Evolutionary conservation across 768 basidiomycete genomes (phyloP).

Genomic region (Lentinula sp.): DNA sequence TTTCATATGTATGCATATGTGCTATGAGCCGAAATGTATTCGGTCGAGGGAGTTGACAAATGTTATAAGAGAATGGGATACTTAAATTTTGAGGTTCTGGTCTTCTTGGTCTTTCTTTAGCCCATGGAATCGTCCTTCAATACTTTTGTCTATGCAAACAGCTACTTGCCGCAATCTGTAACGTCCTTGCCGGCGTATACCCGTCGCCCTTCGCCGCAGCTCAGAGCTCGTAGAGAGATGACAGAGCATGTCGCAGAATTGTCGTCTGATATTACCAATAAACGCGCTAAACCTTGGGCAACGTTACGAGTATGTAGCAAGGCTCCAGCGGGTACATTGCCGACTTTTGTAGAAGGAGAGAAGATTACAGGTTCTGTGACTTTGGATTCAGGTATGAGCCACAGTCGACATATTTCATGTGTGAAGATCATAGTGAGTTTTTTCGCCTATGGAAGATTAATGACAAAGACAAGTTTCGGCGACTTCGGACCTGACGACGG

Average conservation of each 20-base stretch:
- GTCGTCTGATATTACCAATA: background rate
- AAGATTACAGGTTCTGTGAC: conserved; percentile 27
- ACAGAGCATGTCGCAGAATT: conserved; percentile 1
- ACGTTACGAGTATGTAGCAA: conserved; percentile 40
- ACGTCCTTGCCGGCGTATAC: conserved; percentile 1
- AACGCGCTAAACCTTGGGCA: conserved; percentile 26
- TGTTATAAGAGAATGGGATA: background rate
- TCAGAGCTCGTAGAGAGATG: background rate
- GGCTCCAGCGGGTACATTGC: conserved; percentile 26
- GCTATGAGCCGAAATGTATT: background rate
- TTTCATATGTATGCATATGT: background rate
- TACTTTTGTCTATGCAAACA: background rate
- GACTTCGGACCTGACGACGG: background rate
- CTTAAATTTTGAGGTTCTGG: background rate
- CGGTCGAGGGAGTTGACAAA: background rate
- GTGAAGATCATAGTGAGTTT: conserved; percentile 41
- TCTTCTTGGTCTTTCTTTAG: background rate
- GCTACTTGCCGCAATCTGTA: conserved; percentile 1
- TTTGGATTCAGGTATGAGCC: conserved; percentile 21
- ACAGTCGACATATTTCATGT: conserved; percentile 38
- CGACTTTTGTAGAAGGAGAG: conserved; percentile 28
- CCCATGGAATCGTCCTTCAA: background rate
- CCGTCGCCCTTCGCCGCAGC: background rate
- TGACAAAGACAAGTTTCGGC: background rate
- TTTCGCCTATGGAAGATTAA: background rate